A percentile compares a stretch with the other conserved stretches of the same genome.
Conservation (phyloP, 768 basidiomycete species). For the Suillus luteus region DNA sequence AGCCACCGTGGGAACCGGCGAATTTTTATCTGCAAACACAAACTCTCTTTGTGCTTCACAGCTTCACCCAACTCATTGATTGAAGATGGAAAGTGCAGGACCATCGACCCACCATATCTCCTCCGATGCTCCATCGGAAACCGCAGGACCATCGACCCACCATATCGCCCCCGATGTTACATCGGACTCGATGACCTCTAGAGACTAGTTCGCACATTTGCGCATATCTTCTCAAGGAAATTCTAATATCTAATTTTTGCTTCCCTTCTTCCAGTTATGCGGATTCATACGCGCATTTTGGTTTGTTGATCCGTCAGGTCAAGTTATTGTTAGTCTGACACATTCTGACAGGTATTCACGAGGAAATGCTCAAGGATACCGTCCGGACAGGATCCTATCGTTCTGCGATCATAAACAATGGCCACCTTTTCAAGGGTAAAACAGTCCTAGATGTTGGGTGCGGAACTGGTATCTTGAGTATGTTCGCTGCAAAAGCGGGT, state of each 20-base stretch:
- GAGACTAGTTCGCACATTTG: constrained; percentile 75
- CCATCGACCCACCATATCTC: constrained; percentile 26
- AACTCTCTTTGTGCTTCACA: neutral
- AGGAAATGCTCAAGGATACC: constrained; percentile 98
- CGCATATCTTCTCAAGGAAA: constrained; percentile 26
- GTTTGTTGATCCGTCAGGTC: constrained; percentile 43
- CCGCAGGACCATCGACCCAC: constrained; percentile 32
- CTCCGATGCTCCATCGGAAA: constrained; percentile 18
- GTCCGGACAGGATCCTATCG: constrained; percentile 97
- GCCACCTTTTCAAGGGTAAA: constrained; percentile 95
- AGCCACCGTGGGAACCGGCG: constrained; percentile 13
- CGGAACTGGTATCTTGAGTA: constrained; percentile 96
- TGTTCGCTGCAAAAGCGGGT: constrained; percentile 97
- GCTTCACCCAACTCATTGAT: constrained; percentile 10
- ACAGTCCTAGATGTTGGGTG: constrained; percentile 98
- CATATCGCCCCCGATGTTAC: constrained; percentile 12
- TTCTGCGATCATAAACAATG: constrained; percentile 90
- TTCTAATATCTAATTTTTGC: constrained; percentile 39
- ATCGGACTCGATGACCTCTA: constrained; percentile 71
- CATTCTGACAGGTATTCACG: constrained; percentile 77
- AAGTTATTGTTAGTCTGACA: constrained; percentile 2
- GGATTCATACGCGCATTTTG: constrained; percentile 95
- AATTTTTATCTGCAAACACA: constrained; percentile 4
- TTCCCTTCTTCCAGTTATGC: constrained; percentile 70
- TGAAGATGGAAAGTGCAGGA: constrained; percentile 33